phyloP scores from a whole-genome alignment of 176 grass and related monocot species.

The Zizania latifolia region DNA sequence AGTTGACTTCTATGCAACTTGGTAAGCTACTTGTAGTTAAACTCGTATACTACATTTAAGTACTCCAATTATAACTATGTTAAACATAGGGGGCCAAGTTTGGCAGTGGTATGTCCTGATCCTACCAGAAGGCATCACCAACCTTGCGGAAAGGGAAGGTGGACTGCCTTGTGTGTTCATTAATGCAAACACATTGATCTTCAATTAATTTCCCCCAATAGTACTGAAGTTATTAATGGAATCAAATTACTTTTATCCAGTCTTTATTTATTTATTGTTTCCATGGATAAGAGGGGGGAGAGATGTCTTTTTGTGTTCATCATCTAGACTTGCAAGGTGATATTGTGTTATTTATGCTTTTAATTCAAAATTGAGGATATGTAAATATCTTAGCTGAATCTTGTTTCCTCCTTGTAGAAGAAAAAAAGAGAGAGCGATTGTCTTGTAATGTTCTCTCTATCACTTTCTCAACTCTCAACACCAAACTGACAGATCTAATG shows the following conservation, averaged over 20 bases:
- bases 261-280: neutral
- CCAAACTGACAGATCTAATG: neutral
- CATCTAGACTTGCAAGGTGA: neutral
- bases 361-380: neutral
- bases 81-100: neutral
- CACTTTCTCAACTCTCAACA: neutral
- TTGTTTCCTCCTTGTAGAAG: neutral
- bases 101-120: too few relatives aligned
- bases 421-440: neutral
- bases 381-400: neutral
- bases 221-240: neutral
- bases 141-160: neutral
- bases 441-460: neutral
- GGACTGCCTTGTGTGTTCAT: neutral
- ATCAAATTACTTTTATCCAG: neutral
- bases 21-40: constrained; percentile 37
- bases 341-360: neutral
- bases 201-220: neutral
- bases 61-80: neutral
- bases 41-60: neutral
- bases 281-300: neutral
- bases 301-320: constrained; percentile 4
- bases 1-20: constrained; percentile 96
- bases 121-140: too few relatives aligned
- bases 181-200: neutral